phyloP scores from a whole-genome alignment of 2,329 filamentous ascomycete genomes.

The Fusarium mexicanum region DNA sequence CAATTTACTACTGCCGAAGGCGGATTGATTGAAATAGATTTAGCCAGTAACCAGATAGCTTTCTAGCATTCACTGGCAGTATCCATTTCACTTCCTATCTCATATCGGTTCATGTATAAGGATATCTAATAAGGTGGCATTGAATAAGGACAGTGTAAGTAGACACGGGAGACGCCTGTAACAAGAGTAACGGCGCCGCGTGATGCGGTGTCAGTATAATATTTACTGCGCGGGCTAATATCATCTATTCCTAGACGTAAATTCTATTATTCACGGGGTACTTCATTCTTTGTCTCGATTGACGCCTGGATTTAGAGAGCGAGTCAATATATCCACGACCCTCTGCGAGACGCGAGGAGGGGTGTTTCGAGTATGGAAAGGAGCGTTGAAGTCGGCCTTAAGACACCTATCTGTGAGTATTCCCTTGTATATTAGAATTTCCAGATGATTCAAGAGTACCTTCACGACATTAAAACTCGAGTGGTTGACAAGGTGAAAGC shows the following conservation, averaged over 20 bases:
- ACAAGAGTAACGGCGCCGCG: fast-evolving
- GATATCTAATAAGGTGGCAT: fast-evolving
- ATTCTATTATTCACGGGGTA: fast-evolving
- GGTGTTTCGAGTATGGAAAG: fast-evolving
- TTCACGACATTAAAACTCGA: fast-evolving
- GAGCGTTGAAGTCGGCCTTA: no score
- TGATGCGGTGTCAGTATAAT: neutral
- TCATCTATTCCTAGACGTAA: fast-evolving
- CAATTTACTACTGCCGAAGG: neutral
- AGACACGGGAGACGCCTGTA: fast-evolving
- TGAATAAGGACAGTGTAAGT: neutral
- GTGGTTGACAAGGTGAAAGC: fast-evolving
- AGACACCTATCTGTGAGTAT: fast-evolving
- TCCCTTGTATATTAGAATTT: fast-evolving
- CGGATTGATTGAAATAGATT: neutral
- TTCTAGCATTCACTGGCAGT: neutral
- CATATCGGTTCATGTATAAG: neutral
- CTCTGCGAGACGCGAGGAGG: neutral
- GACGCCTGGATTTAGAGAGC: neutral
- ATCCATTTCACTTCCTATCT: fast-evolving
- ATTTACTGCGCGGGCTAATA: fast-evolving
- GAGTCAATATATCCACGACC: neutral
- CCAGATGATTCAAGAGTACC: fast-evolving
- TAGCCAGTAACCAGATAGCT: neutral
- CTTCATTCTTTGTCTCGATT: fast-evolving